These are phyloP conservation scores for Podospora didyma DNA, from an alignment of 495 filamentous ascomycete genomes.

Conservation along the genomic window DNA sequence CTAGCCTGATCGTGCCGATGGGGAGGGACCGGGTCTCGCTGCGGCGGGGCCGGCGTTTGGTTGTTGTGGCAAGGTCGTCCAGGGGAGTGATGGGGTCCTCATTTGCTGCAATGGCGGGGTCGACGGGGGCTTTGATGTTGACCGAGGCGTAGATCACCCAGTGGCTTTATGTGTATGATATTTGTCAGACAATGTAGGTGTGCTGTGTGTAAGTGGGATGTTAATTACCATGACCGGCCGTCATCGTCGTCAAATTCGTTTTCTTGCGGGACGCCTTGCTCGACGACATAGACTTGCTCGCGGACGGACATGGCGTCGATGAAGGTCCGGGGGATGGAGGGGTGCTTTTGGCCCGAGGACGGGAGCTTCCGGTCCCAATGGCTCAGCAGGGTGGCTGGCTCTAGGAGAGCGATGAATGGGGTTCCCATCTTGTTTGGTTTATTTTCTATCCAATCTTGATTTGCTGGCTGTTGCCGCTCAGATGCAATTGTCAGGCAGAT, in stretches of 20 bases:
- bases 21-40: slow-evolving; percentile 43
- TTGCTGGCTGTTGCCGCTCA: not conserved
- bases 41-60: slow-evolving; percentile 19
- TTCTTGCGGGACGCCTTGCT: slow-evolving; percentile 64
- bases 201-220: not conserved
- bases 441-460: not conserved
- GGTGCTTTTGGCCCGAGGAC: slow-evolving; percentile 1
- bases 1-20: slow-evolving; percentile 70
- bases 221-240: slow-evolving; percentile 29
- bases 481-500: not conserved
- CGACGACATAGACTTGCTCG: slow-evolving; percentile 68
- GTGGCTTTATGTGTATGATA: slow-evolving; percentile 52
- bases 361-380: slow-evolving; percentile 11
- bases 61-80: not conserved
- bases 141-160: slow-evolving; percentile 71
- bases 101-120: slow-evolving; percentile 24
- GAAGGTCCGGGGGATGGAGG: slow-evolving; percentile 57
- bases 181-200: not conserved
- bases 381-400: slow-evolving; percentile 27
- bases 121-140: slow-evolving; percentile 19
- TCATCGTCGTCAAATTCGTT: slow-evolving; percentile 82
- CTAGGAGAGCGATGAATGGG: slow-evolving; percentile 46
- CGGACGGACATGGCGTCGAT: slow-evolving; percentile 76
- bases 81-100: not conserved
- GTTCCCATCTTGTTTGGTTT: slow-evolving; percentile 21